phyloP scores from a whole-genome alignment of 352 stramenopile species.

The Phytophthora capsici region DNA sequence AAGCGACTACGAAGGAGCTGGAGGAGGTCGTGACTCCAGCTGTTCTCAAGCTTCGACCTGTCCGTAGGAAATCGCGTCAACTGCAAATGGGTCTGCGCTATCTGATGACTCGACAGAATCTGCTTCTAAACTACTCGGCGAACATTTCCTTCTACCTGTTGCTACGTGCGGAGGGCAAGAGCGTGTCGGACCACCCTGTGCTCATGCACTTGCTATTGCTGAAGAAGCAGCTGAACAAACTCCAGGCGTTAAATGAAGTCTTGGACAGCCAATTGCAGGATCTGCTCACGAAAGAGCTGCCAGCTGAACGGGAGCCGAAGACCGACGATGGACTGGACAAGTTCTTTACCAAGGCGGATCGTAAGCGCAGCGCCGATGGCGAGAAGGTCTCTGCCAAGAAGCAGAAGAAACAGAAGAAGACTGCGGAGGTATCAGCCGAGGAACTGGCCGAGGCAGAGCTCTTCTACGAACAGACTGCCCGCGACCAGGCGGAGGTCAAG shows the following conservation, averaged over 20 bases:
- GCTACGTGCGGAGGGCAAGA: conserved; percentile 81
- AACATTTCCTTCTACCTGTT: conserved; percentile 91
- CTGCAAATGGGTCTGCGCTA: conserved; percentile 77
- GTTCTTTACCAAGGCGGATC: conserved; percentile 60
- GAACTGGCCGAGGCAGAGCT: conserved; percentile 64
- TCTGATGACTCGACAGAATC: conserved; percentile 79
- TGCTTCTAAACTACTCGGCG: conserved; percentile 85
- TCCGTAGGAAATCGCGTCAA: conserved; percentile 58
- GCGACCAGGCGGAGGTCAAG: conserved; percentile 57
- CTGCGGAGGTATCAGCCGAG: conserved; percentile 38
- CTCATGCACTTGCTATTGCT: conserved; percentile 75
- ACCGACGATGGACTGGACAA: conserved; percentile 71
- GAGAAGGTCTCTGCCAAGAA: conserved; percentile 28
- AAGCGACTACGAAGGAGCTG: conserved; percentile 70
- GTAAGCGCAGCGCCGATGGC: conserved; percentile 35
- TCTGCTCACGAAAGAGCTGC: conserved; percentile 72
- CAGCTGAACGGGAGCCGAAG: conserved; percentile 42
- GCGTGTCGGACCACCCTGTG: conserved; percentile 78
- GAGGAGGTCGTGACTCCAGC: conserved; percentile 70
- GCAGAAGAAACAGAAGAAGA: conserved; percentile 61
- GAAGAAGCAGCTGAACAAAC: conserved; percentile 79
- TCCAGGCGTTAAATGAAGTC: conserved; percentile 60
- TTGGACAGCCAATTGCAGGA: conserved; percentile 70
- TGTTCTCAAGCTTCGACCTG: conserved; percentile 75
- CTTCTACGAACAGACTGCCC: conserved; percentile 79